phyloP scores from a whole-genome alignment of 2,329 filamentous ascomycete genomes.

The Colletotrichum magnum region DNA sequence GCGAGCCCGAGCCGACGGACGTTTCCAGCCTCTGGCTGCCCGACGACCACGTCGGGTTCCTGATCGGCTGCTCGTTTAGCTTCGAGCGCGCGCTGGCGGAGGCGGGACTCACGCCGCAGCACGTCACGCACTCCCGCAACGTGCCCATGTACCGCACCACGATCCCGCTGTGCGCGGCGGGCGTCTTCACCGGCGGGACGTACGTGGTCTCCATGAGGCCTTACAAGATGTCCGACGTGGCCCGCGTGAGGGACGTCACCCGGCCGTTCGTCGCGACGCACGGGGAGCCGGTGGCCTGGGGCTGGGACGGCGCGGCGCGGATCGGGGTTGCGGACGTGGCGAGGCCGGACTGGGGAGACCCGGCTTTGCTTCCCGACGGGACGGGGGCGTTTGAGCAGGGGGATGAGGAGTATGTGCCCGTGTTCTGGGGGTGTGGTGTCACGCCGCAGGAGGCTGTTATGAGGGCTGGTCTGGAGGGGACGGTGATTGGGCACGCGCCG shows the following conservation, averaged over 20 bases:
- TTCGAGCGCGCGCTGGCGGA: constrained; percentile 71
- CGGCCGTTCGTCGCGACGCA: constrained; percentile 69
- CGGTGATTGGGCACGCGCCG: constrained; percentile 73
- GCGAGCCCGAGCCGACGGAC: constrained; percentile 51
- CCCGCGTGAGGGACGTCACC: constrained; percentile 68
- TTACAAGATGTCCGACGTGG: constrained; percentile 65
- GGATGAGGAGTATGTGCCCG: constrained; percentile 62
- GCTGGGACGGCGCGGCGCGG: constrained; percentile 67
- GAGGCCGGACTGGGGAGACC: constrained; percentile 71
- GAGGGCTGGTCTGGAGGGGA: constrained; percentile 66
- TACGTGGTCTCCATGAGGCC: constrained; percentile 76
- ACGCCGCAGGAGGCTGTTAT: constrained; percentile 77
- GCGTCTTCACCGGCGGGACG: constrained; percentile 67
- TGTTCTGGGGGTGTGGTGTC: constrained; percentile 77
- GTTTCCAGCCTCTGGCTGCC: constrained; percentile 67
- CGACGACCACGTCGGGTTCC: constrained; percentile 70
- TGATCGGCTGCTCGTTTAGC: constrained; percentile 75
- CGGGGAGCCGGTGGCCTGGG: constrained; percentile 76
- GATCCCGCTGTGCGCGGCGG: constrained; percentile 69
- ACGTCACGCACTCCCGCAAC: constrained; percentile 62
- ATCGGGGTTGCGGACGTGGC: constrained; percentile 70
- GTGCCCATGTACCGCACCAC: constrained; percentile 74
- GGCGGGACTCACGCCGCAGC: constrained; percentile 66
- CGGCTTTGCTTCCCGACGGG: constrained; percentile 56
- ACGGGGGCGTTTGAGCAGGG: constrained; percentile 45